Evolutionary conservation across 768 basidiomycete genomes (phyloP).

Genomic region (Mrakia gelida): DNA sequence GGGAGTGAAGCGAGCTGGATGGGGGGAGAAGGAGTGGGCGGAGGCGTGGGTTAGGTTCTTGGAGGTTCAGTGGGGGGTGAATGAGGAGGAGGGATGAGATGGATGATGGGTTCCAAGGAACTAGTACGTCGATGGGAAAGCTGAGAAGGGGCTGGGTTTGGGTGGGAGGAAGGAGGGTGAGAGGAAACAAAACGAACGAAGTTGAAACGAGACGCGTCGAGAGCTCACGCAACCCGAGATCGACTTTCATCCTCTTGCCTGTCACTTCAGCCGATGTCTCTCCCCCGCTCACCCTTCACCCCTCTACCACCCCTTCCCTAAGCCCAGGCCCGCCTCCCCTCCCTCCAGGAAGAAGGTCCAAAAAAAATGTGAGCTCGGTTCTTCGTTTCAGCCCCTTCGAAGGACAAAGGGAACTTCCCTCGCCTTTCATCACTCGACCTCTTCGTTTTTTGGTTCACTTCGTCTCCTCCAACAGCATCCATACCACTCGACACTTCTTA

Average conservation of each 20-base stretch:
- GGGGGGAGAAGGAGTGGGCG: constrained; percentile 42
- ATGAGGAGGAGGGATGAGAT: neutral
- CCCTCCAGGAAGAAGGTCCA: neutral
- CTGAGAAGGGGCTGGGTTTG: too few relatives aligned
- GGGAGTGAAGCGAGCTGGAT: constrained; percentile 37
- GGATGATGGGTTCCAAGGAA: neutral
- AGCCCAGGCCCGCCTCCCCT: neutral
- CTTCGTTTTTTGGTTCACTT: neutral
- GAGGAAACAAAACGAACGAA: too few relatives aligned
- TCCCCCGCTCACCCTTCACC: too few relatives aligned
- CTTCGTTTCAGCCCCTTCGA: neutral
- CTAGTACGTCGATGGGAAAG: neutral
- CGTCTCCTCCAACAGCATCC: neutral
- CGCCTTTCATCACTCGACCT: neutral
- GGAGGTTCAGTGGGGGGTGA: constrained; percentile 41
- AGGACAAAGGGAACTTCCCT: neutral
- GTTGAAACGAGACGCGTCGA: too few relatives aligned
- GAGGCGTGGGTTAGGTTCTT: constrained; percentile 46
- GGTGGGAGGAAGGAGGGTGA: neutral
- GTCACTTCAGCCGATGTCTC: too few relatives aligned
- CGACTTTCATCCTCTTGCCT: too few relatives aligned
- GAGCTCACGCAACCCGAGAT: too few relatives aligned
- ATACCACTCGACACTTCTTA: neutral
- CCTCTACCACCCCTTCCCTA: neutral
- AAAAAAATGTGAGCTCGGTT: neutral